phyloP scores from a whole-genome alignment of 192 early-diverging fungal species.

The Linderina pennispora region DNA sequence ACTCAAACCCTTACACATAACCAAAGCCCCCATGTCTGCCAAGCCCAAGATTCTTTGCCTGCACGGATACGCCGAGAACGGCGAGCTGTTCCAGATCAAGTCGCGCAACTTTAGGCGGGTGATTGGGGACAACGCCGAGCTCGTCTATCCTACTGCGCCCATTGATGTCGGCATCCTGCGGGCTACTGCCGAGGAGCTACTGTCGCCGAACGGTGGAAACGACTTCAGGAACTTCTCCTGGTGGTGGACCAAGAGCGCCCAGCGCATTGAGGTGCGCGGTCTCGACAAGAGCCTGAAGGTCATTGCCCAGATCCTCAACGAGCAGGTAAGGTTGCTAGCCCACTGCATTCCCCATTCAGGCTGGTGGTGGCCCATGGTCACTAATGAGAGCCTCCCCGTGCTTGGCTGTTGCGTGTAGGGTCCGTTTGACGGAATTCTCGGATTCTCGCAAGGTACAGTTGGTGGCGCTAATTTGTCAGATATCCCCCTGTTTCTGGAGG shows the following conservation, averaged over 20 bases:
- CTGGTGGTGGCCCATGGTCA: no score
- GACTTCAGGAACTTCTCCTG: constrained; percentile 38
- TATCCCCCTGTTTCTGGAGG: no score
- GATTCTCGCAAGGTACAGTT: constrained; percentile 38
- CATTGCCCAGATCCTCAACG: constrained; percentile 17
- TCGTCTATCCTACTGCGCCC: constrained; percentile 28
- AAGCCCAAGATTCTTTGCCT: constrained; percentile 45
- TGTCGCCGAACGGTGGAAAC: background rate
- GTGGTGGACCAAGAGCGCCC: constrained; percentile 38
- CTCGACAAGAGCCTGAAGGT: constrained; percentile 13
- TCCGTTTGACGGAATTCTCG: constrained; percentile 41
- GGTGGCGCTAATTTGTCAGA: no score
- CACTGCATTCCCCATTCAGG: no score
- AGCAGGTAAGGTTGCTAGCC: constrained; percentile 7
- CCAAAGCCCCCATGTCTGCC: no score
- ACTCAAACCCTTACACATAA: no score
- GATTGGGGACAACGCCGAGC: constrained; percentile 26
- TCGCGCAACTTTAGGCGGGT: constrained; percentile 26
- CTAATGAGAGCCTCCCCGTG: no score
- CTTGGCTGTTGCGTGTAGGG: constrained; percentile 5
- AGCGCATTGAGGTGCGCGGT: constrained; percentile 29
- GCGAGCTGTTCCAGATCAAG: constrained; percentile 31
- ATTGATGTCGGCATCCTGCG: constrained; percentile 34
- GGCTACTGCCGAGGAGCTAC: constrained; percentile 11
- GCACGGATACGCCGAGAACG: constrained; percentile 42